These are phyloP conservation scores for Huntiella decipiens DNA, from an alignment of 2,329 filamentous ascomycete genomes.

Conservation along the genomic window DNA sequence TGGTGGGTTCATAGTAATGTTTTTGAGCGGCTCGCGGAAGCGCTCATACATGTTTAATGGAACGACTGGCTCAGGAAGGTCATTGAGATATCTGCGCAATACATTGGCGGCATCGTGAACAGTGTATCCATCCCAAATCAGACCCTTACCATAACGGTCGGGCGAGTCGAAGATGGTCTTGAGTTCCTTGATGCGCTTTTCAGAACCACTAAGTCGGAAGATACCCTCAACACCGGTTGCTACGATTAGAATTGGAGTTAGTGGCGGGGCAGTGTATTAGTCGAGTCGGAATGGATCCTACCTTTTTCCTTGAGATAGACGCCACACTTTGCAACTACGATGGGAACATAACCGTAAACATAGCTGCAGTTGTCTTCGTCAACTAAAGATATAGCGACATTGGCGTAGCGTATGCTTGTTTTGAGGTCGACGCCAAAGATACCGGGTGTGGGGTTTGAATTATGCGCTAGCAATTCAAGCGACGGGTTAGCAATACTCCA, in stretches of 20 bases:
- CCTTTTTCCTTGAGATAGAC: constrained; percentile 97
- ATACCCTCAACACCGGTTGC: constrained; percentile 92
- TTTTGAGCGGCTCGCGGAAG: constrained; percentile 67
- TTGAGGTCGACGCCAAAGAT: constrained; percentile 91
- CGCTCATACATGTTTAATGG: constrained; percentile 81
- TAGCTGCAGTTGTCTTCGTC: constrained; percentile 87
- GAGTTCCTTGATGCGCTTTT: constrained; percentile 95
- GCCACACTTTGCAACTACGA: constrained; percentile 94
- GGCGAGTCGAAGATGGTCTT: constrained; percentile 85
- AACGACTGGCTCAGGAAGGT: constrained; percentile 90
- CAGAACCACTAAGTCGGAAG: constrained; percentile 85
- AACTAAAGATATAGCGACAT: constrained; percentile 90
- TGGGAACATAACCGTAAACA: constrained; percentile 96
- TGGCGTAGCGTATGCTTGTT: constrained; percentile 90
- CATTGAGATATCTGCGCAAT: constrained; percentile 83
- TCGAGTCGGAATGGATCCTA: constrained; percentile 25
- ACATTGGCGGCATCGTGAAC: constrained; percentile 98
- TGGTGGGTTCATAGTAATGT: constrained; percentile 52
- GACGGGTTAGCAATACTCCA: neutral
- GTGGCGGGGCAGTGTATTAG: constrained; percentile 7
- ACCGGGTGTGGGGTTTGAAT: constrained; percentile 32
- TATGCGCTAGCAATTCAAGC: neutral
- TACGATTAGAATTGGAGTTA: constrained; percentile 24
- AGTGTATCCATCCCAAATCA: constrained; percentile 94
- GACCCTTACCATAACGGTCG: constrained; percentile 84